Conservation (phyloP, 352 stramenopile genomes). For the Globisporangium megalacanthum region DNA sequence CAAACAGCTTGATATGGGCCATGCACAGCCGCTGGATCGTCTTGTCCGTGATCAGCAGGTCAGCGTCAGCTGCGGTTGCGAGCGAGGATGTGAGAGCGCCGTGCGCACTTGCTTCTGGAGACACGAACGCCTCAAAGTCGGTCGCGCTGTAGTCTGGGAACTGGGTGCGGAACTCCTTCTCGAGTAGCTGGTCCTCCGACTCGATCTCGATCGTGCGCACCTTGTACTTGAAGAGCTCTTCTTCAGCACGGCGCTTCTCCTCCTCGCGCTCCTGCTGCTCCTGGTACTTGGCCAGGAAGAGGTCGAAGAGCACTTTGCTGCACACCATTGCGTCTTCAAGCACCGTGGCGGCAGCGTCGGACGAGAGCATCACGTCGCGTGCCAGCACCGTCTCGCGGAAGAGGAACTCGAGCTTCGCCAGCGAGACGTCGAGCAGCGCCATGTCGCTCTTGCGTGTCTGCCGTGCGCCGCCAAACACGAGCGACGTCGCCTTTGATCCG, state of each 20-base stretch:
- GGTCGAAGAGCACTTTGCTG: conserved; percentile 73
- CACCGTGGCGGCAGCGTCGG: conserved; percentile 13
- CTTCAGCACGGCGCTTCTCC: conserved; percentile 62
- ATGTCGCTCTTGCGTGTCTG: conserved; percentile 67
- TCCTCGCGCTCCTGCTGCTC: conserved; percentile 77
- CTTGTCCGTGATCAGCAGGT: conserved; percentile 67
- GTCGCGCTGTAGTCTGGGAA: conserved; percentile 90
- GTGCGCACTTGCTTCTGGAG: conserved; percentile 14
- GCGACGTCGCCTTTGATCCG: conserved; percentile 30
- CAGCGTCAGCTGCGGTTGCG: conserved; percentile 18
- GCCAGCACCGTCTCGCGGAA: conserved; percentile 37
- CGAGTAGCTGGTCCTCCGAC: conserved; percentile 76
- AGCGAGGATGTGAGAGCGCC: conserved; percentile 13
- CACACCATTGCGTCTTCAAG: conserved; percentile 43
- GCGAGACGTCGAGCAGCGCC: conserved; percentile 57
- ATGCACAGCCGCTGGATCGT: conserved; percentile 69
- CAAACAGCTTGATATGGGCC: conserved; percentile 67
- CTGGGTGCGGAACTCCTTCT: conserved; percentile 88
- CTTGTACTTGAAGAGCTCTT: conserved; percentile 85
- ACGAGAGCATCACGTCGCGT: conserved; percentile 18
- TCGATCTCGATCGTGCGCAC: conserved; percentile 74
- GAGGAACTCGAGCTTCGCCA: conserved; percentile 64
- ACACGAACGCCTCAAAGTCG: conserved; percentile 70
- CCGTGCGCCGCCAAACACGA: conserved; percentile 36
- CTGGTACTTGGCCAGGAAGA: conserved; percentile 83